Evolutionary conservation across 768 basidiomycete species (phyloP).

Genomic region (Pholiota conissans): DNA sequence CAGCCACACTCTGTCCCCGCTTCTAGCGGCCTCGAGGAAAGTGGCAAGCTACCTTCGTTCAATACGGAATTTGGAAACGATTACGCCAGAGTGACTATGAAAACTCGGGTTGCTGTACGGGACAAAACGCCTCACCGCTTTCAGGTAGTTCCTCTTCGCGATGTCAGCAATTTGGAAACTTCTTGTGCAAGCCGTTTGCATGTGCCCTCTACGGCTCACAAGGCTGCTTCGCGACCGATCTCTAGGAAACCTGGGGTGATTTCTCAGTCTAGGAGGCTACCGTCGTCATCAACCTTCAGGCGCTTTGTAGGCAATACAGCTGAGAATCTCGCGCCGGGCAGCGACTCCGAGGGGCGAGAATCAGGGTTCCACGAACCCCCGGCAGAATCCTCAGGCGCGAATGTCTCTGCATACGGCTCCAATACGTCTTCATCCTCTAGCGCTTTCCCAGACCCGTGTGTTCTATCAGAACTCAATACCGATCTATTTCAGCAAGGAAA

Average conservation of each 20-base stretch:
- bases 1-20: constrained; percentile 1
- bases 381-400: background rate
- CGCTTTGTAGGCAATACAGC: background rate
- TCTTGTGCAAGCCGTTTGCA: constrained; percentile 1
- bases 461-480: background rate
- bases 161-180: constrained; percentile 24
- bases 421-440: background rate
- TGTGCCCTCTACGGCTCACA: constrained; percentile 9
- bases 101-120: constrained; percentile 44
- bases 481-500: background rate
- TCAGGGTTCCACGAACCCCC: background rate
- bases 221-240: constrained; percentile 8
- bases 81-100: constrained; percentile 36
- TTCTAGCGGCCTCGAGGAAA: constrained; percentile 10
- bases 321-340: background rate
- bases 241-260: constrained; percentile 12
- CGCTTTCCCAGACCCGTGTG: background rate
- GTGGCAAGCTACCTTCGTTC: constrained; percentile 3
- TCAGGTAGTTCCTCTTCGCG: constrained; percentile 41
- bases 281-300: constrained; percentile 6
- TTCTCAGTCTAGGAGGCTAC: constrained; percentile 8
- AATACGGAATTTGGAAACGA: constrained; percentile 19
- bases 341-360: background rate
- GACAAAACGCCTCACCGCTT: constrained; percentile 44
- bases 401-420: background rate